Evolutionary conservation across 2,329 filamentous ascomycete species (phyloP), one percentile per base, ranked within the genome.

Genomic region (Ascochyta koolunga): DNA sequence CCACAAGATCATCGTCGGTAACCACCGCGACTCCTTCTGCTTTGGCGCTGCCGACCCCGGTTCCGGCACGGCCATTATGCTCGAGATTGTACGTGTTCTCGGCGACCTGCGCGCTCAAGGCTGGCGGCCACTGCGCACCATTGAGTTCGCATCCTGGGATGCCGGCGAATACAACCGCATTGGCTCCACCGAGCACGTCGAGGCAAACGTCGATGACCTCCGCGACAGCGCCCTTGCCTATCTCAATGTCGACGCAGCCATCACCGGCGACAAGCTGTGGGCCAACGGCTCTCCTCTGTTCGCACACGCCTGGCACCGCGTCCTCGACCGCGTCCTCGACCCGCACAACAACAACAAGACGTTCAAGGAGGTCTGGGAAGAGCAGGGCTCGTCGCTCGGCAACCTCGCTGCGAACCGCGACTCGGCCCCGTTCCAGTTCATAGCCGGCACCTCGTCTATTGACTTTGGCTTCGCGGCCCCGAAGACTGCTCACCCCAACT

Each of bases 71-170:
- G 93, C 93, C 5, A 83, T 98, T 35, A 89, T 99, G 82, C 83
- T 98, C 48, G 95, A 99, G 77, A 82, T 98, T 53, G 87, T 90
- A 19, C 87, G 89, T 38, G 86, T 96, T 42, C 90, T 99, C 66
- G 91, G 92, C 35, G 86, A 91, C 59, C 83, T 98, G 15, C 81
- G 87, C 19, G 76, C 81, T 15, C 84, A 86, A 52, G 93, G 93
- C 47, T 99, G 95, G 95, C 84, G 90, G 22, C 95, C 95, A 1
- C 80, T 96, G 15, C 88, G 95, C n/a, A 96, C 91, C 3, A 96
- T 99, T 60, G 90, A 96, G 72, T 98, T 99, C 74, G 92, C 93
- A 69, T 96, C 91, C 29, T 99, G 95, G 95, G 95, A 99, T 73
- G 95, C 86, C 4, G 89, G 89, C 64, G 91, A 93, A 74, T 98